Conservation (phyloP, 805 yeast species). For the Nakazawaea wyomingensis region DNA sequence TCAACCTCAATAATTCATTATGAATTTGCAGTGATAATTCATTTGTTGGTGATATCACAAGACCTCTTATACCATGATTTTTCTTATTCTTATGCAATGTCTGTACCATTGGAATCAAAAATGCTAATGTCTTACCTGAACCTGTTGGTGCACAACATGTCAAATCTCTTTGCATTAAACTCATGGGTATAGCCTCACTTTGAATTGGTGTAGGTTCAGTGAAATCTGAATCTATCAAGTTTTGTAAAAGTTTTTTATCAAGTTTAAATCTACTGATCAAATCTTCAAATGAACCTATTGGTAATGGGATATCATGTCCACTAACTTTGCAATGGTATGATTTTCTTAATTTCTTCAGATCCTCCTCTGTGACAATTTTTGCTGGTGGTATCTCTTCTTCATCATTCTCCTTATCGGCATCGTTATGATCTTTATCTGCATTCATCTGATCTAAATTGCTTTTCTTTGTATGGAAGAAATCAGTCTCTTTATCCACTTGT, state of each 20-base stretch:
- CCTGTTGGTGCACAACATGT: slow-evolving; percentile 98
- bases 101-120: slow-evolving; percentile 76
- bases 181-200: slow-evolving; percentile 78
- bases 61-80: slow-evolving; percentile 57
- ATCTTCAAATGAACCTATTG: slow-evolving; percentile 86
- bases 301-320: slow-evolving; percentile 86
- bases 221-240: slow-evolving; percentile 65
- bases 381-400: slow-evolving; percentile 33
- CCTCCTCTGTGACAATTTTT: slow-evolving; percentile 45
- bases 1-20: slow-evolving; percentile 56
- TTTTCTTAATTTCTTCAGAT: slow-evolving; percentile 59
- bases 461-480: slow-evolving; percentile 69
- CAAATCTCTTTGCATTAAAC: slow-evolving; percentile 66
- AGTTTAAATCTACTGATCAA: slow-evolving; percentile 63
- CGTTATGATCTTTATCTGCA: slow-evolving; percentile 23
- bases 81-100: slow-evolving; percentile 25
- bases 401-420: slow-evolving; percentile 20
- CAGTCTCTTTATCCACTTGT: slow-evolving; percentile 67
- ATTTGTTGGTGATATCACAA: slow-evolving; percentile 89
- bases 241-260: slow-evolving; percentile 51
- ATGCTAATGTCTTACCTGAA: slow-evolving; percentile 94
- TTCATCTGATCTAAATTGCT: slow-evolving; percentile 19
- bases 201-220: slow-evolving; percentile 91
- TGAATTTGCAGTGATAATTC: slow-evolving; percentile 87
- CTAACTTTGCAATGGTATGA: slow-evolving; percentile 61